Percentiles rank a stretch among this genome's conserved stretches.
These are phyloP conservation scores for Aegilops tauschii DNA, from an alignment of 176 grass and related monocot genomes.

Conservation along the genomic window DNA sequence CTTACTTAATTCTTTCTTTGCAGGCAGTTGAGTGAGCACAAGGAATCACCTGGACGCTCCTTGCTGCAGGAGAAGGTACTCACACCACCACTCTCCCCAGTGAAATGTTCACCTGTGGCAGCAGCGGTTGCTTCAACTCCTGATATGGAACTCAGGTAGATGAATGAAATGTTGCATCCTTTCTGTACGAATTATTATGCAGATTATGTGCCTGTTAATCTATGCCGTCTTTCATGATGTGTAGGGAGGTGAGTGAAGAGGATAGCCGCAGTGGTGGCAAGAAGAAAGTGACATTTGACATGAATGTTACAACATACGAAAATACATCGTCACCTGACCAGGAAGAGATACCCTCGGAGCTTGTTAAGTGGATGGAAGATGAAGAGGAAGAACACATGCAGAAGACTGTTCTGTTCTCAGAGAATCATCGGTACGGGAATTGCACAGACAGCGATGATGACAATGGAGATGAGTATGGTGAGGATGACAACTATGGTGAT, in stretches of 20 bases:
- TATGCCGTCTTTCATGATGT: conserved; percentile 15
- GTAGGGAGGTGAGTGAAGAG: conserved; percentile 54
- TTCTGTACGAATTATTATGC: neutral
- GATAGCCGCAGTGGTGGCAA: conserved; percentile 43
- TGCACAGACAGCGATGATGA: conserved; percentile 53
- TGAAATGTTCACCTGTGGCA: conserved; percentile 15
- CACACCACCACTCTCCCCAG: conserved; percentile 3
- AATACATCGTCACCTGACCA: conserved; percentile 5
- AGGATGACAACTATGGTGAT: conserved; percentile 43
- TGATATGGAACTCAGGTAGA: conserved; percentile 31
- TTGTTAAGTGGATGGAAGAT: neutral
- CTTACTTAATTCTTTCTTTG: conserved; percentile 7
- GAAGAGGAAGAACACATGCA: conserved; percentile 14
- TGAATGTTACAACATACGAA: conserved; percentile 74
- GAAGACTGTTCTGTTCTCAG: conserved; percentile 36
- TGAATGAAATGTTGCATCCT: neutral
- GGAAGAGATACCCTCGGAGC: conserved; percentile 40
- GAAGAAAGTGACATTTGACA: conserved; percentile 89
- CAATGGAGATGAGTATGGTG: conserved; percentile 46
- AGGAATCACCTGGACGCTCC: neutral
- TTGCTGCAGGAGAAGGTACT: conserved; percentile 22
- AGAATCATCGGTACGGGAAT: conserved; percentile 78
- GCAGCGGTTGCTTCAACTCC: conserved; percentile 7
- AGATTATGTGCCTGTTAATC: conserved; percentile 20
- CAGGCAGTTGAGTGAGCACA: conserved; percentile 21